Percentiles rank a stretch among this genome's conserved stretches.
Conservation (phyloP, 2,329 filamentous ascomycete genomes). For the Coniochaeta pulveracea region DNA sequence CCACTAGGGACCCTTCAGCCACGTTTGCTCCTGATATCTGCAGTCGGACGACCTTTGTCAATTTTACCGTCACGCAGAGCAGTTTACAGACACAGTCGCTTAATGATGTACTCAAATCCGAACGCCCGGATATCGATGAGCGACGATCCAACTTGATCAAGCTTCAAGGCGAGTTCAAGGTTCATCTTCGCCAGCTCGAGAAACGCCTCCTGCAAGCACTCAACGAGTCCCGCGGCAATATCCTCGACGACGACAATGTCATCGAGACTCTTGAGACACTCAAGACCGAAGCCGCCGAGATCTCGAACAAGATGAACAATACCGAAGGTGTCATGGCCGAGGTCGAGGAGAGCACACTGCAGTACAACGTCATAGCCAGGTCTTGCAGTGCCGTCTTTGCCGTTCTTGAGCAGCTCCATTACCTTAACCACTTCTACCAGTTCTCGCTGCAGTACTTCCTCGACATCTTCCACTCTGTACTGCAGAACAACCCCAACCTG, state of each 20-base stretch:
- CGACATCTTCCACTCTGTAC: slow-evolving; percentile 89
- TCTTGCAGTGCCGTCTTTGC: slow-evolving; percentile 97
- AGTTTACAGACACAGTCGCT: slow-evolving; percentile 96
- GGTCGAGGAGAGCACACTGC: slow-evolving; percentile 87
- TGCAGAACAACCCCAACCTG: slow-evolving; percentile 68
- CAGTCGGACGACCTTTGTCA: slow-evolving; percentile 97
- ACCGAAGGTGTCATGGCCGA: slow-evolving; percentile 98
- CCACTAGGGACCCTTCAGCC: slow-evolving; percentile 90
- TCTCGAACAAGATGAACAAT: slow-evolving; percentile 89
- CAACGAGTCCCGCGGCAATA: slow-evolving; percentile 95
- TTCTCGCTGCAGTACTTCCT: slow-evolving; percentile 98
- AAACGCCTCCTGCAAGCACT: slow-evolving; percentile 88
- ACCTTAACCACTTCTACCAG: slow-evolving; percentile 98
- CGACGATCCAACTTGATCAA: slow-evolving; percentile 95
- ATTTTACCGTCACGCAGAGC: slow-evolving; percentile 98
- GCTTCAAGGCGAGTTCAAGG: slow-evolving; percentile 96
- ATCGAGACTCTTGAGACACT: slow-evolving; percentile 96
- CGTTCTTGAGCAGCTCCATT: slow-evolving; percentile 91
- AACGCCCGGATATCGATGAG: slow-evolving; percentile 94
- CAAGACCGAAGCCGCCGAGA: slow-evolving; percentile 95
- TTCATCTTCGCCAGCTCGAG: slow-evolving; percentile 92
- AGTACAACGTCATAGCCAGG: slow-evolving; percentile 86
- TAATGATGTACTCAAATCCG: slow-evolving; percentile 94
- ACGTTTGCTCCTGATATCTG: slow-evolving; percentile 94
- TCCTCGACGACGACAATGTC: slow-evolving; percentile 94